Conservation (phyloP, 331 rosid species). For the Rhamnella rubrinervis region DNA sequence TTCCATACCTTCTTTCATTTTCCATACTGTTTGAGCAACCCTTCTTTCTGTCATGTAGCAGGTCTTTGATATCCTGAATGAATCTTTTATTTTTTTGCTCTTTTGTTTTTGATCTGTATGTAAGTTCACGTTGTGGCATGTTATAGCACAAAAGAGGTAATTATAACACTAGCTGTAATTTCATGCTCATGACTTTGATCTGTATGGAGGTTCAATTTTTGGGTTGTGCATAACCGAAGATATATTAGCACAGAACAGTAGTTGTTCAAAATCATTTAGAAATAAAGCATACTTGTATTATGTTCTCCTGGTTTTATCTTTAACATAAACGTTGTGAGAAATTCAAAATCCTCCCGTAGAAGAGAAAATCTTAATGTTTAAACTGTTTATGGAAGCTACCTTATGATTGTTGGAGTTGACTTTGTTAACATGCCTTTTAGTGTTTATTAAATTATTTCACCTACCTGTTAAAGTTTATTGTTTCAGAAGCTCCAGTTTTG, state of each 20-base stretch:
- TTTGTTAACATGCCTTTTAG: conserved; percentile 8
- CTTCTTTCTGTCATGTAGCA: no score
- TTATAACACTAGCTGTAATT: background rate
- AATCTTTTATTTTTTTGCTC: conserved; percentile 3
- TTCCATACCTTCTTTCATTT: no score
- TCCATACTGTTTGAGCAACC: no score
- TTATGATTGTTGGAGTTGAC: conserved; percentile 18
- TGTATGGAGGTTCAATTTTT: background rate
- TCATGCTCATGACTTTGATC: background rate
- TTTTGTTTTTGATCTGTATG: conserved; percentile 7
- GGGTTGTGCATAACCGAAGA: background rate
- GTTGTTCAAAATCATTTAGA: conserved; percentile 2
- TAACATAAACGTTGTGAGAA: background rate
- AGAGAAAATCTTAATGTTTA: background rate
- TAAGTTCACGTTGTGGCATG: background rate
- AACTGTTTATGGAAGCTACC: background rate
- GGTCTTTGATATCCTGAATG: background rate
- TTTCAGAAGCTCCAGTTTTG: conserved; percentile 89
- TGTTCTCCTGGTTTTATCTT: conserved; percentile 4
- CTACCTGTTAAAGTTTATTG: conserved; percentile 27
- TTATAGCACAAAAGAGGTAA: background rate
- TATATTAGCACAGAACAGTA: background rate
- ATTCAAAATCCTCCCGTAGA: conserved; percentile 3
- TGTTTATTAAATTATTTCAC: conserved; percentile 23
- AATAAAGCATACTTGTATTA: conserved; percentile 15